A percentile compares a stretch with the other conserved stretches of the same genome.
Evolutionary conservation across 2,329 filamentous ascomycete species (phyloP).

Genomic region (Fusarium sp.): DNA sequence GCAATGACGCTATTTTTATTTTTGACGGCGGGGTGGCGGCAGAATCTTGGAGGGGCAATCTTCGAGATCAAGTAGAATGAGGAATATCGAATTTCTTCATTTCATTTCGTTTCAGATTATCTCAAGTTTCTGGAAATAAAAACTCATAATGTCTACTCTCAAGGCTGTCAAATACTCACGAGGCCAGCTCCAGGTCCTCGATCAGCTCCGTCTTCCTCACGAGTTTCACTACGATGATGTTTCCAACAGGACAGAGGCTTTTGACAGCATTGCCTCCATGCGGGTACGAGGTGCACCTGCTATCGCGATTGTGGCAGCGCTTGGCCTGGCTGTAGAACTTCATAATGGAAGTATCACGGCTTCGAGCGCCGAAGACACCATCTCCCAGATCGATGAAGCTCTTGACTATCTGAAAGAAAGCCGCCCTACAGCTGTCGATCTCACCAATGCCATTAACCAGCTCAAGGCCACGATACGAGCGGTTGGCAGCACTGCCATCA

Average conservation of each 20-base stretch:
- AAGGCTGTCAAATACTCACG: constrained; percentile 83
- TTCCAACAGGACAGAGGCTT: constrained; percentile 78
- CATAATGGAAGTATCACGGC: constrained; percentile 65
- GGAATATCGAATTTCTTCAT: not conserved
- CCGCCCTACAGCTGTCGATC: constrained; percentile 93
- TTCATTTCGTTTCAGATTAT: not conserved
- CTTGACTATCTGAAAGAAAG: constrained; percentile 90
- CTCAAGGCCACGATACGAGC: constrained; percentile 74
- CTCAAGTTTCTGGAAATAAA: not conserved
- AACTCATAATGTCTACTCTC: constrained; percentile 66
- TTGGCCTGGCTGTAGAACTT: constrained; percentile 89
- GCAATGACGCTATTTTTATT: constrained; percentile 35
- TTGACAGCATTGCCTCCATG: constrained; percentile 87
- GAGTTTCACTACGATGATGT: constrained; percentile 83
- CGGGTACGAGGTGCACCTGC: constrained; percentile 85
- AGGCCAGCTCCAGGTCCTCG: constrained; percentile 80
- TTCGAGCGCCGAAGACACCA: constrained; percentile 66
- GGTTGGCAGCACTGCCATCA: constrained; percentile 58
- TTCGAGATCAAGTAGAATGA: constrained; percentile 18
- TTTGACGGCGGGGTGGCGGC: constrained; percentile 50
- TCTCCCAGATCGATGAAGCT: constrained; percentile 79
- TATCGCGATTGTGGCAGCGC: constrained; percentile 96
- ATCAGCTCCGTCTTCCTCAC: constrained; percentile 86
- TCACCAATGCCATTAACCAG: constrained; percentile 88
- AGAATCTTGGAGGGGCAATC: constrained; percentile 53